phyloP scores from a whole-genome alignment of 805 yeast species.

The Ogataea polymorpha region DNA sequence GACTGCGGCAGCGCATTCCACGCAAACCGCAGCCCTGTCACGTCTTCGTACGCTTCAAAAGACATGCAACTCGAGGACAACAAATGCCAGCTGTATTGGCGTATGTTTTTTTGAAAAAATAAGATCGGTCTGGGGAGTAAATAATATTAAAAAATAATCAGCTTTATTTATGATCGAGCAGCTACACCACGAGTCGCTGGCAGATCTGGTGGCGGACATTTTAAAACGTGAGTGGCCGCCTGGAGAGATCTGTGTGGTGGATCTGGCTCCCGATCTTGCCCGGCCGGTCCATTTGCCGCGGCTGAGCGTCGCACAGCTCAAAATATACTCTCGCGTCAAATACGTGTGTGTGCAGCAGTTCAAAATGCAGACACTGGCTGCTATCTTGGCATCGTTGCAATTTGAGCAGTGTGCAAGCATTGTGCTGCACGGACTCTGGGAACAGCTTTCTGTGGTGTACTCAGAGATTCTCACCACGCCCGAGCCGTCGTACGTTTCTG shows the following conservation, averaged over 20 bases:
- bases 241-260: conserved; percentile 2
- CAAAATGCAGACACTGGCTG: conserved; percentile 4
- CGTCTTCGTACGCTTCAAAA: conserved; percentile 61
- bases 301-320: conserved; percentile 10
- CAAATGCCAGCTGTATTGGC: conserved; percentile 6
- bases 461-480: conserved; percentile 18
- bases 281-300: conserved; percentile 2
- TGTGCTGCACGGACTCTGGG: conserved; percentile 27
- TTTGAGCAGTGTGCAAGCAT: conserved; percentile 2
- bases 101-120: conserved; percentile 9
- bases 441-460: conserved; percentile 21
- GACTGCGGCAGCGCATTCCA: conserved; percentile 65
- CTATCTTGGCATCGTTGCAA: conserved; percentile 14
- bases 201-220: background rate
- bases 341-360: conserved; percentile 6
- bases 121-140: conserved; percentile 10
- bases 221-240: background rate
- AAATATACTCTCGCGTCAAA: conserved; percentile 1
- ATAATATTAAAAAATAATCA: background rate
- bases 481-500: conserved; percentile 1
- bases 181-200: conserved; percentile 3
- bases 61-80: conserved; percentile 5
- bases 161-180: conserved; percentile 4
- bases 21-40: conserved; percentile 69
- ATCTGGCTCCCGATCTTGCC: conserved; percentile 6